Evolutionary conservation across 352 stramenopile species (phyloP), one percentile per base, ranked within the genome.

Genomic region (Poterioochromonas sp.): DNA sequence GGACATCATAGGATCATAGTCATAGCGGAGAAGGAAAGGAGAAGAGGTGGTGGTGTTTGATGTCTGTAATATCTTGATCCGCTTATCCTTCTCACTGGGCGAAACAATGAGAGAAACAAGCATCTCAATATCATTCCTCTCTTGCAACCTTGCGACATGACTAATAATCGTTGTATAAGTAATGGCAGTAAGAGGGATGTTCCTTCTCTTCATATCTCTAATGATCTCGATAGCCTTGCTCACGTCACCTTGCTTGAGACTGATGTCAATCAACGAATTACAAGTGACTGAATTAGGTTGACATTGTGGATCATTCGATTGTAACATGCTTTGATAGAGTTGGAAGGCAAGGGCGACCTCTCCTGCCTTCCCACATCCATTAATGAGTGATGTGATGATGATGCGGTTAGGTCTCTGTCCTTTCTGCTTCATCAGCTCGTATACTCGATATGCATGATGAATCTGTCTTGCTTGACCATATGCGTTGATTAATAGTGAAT

Each of bases 21-120:
- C n/a, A n/a, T n/a, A n/a, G n/a, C n/a, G n/a, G n/a, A n/a, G n/a
- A n/a, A n/a, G n/a, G n/a, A n/a, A n/a, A n/a, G n/a, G n/a, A n/a
- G n/a, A n/a, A n/a, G n/a, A n/a, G n/a, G n/a, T n/a, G n/a, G n/a
- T n/a, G n/a, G n/a, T n/a, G n/a, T n/a, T n/a, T 71, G 70, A 82
- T 83, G 77, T 83, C 80, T 26, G 79, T 78, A 37, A 78, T 74
- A n/a, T n/a, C n/a, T n/a, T n/a, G n/a, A n/a, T n/a, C n/a, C n/a
- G n/a, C n/a, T n/a, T n/a, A n/a, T n/a, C n/a, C n/a, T n/a, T n/a
- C n/a, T n/a, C n/a, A n/a, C n/a, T n/a, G n/a, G n/a, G n/a, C n/a
- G n/a, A n/a, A n/a, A n/a, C n/a, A n/a, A n/a, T n/a, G n/a, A n/a
- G n/a, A n/a, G n/a, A n/a, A n/a, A n/a, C n/a, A n/a, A n/a, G n/a